A percentile compares a stretch with the other conserved stretches of the same genome.
Evolutionary conservation across 352 stramenopile species (phyloP).

Genomic region (Aphanomyces invadans): DNA sequence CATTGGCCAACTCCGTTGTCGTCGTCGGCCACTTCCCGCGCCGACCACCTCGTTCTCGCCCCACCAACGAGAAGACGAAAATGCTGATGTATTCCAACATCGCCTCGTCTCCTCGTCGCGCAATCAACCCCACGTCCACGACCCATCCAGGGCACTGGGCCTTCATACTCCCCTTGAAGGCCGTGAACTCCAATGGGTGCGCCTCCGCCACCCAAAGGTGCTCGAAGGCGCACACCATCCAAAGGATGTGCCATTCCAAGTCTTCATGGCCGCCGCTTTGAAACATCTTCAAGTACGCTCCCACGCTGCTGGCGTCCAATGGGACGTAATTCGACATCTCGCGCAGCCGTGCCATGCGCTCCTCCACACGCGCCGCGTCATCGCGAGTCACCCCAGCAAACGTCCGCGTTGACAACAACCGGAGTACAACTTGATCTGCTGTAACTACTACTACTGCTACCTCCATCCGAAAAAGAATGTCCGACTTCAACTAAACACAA

Average conservation of each 20-base stretch:
- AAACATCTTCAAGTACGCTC: too few species aligned
- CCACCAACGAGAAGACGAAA: not conserved
- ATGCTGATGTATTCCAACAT: not conserved
- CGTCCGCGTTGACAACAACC: too few species aligned
- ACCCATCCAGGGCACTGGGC: not conserved
- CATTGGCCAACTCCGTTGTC: not conserved
- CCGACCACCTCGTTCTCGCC: not conserved
- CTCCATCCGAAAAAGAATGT: conserved; percentile 10
- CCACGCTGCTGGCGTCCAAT: too few species aligned
- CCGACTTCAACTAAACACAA: not conserved
- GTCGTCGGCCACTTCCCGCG: not conserved
- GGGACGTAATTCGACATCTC: too few species aligned
- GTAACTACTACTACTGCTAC: too few species aligned
- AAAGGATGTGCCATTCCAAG: too few species aligned
- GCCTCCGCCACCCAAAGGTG: not conserved
- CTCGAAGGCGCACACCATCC: not conserved
- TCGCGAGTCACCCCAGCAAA: too few species aligned
- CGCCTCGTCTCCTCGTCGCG: not conserved
- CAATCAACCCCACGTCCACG: not conserved
- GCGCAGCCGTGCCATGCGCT: too few species aligned
- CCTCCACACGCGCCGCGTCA: too few species aligned
- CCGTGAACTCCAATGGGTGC: not conserved
- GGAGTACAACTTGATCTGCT: too few species aligned
- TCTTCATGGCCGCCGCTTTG: too few species aligned
- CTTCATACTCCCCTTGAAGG: not conserved